Base-by-base conservation (phyloP, 768 basidiomycete species). In the Hirschioporus abietinus region DNA sequence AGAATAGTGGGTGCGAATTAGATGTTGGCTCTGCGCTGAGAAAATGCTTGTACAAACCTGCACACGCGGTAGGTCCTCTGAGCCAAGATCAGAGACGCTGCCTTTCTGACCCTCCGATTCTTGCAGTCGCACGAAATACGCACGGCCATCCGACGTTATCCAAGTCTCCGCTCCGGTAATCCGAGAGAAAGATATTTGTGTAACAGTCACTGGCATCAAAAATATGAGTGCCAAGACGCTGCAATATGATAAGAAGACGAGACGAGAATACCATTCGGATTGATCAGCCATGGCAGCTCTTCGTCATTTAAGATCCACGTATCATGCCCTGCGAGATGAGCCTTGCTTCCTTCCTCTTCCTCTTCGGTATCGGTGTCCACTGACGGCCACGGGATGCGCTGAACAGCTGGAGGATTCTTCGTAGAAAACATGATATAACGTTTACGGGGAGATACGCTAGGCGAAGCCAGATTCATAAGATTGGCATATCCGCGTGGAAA, bases 111-210 rank as follows among this genome's bases (percentile, higher is more conserved):
- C 63, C 20, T 69, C 36, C 20, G 72, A 77, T 68, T 87, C 86
- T 63, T 80, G 79, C 25, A 93, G 78, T 66, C 85, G 86, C 7
- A 92, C 91, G 68, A 93, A 84, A 73, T 95, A 95, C 10, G 84
- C 91, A 71, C 92, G 79, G 52, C 93, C 93, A 68, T 95, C 93
- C 7, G 91, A 92, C 1, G 92, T 92, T 61, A 92, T 84, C 93
- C 93, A 95, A 0, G 86, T 86, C 76, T 94, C 93, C 15, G 87
- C 84, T 25, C 86, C 85, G 25, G 85, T 84, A 3, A 78, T 72
- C 65, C 84, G 82, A 57, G 86, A 85, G 71, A 86, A 78, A 26
- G 82, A 72, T n/a, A 95, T 88, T 65, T 86, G 80, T 10, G 76
- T 75, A n/a, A 93, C 82, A n/a, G 81, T 80, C 9, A 92, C 92